Conservation (phyloP, 2,329 filamentous ascomycete genomes). For the Microsporum ferrugineum region DNA sequence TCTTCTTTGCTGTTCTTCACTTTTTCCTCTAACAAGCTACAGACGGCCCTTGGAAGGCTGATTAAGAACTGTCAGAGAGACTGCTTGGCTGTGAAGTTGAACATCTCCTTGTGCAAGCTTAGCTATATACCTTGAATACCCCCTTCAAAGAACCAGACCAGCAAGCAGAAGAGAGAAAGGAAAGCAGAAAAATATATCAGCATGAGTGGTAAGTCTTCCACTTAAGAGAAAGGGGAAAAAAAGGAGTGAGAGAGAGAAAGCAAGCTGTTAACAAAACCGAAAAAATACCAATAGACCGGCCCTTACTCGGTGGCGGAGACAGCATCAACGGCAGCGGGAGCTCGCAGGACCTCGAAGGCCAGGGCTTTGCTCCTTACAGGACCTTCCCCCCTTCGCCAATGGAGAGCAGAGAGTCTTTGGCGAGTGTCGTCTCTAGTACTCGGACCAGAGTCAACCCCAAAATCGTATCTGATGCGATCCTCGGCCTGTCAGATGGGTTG, state of each 20-base stretch:
- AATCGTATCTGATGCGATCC: slow-evolving; percentile 36
- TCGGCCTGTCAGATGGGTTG: slow-evolving; percentile 34
- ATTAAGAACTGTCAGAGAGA: neutral
- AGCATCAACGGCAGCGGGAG: neutral
- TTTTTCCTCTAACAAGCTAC: no score
- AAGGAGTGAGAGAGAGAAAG: no score
- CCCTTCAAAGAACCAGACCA: neutral
- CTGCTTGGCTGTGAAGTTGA: neutral
- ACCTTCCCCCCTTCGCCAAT: slow-evolving; percentile 2
- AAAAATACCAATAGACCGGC: neutral
- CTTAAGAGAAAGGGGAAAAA: no score
- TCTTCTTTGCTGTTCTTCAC: no score
- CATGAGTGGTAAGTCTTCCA: neutral
- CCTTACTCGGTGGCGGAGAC: neutral
- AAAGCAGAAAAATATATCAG: neutral
- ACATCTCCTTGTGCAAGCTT: neutral
- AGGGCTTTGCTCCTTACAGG: neutral
- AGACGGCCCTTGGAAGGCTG: no score
- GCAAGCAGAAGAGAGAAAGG: neutral
- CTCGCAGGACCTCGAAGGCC: neutral
- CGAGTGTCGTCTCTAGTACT: slow-evolving; percentile 6
- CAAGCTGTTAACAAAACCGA: neutral
- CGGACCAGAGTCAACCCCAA: slow-evolving; percentile 32
- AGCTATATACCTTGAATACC: neutral
- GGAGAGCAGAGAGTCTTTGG: neutral